phyloP scores from a whole-genome alignment of 2,329 filamentous ascomycete species.

The Botrytis deweyae region DNA sequence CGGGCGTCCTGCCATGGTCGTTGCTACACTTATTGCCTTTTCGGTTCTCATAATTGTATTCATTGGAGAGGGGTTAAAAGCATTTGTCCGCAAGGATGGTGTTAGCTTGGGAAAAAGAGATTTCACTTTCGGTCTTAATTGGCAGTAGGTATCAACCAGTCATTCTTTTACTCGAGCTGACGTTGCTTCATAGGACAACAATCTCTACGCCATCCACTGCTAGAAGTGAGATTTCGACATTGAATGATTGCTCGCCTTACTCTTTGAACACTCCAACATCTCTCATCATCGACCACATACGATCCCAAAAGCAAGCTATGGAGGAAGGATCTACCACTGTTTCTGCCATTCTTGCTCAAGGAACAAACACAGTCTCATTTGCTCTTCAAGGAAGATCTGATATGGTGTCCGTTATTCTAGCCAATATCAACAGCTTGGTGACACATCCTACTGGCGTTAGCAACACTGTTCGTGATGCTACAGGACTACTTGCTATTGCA shows the following conservation, averaged over 20 bases:
- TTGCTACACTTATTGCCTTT: slow-evolving; percentile 29
- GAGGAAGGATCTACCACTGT: slow-evolving; percentile 14
- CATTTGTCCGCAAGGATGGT: slow-evolving; percentile 21
- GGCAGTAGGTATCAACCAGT: slow-evolving; percentile 5
- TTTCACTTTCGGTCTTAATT: slow-evolving; percentile 12
- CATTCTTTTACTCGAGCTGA: background rate
- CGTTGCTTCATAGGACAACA: background rate
- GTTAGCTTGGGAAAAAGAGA: slow-evolving; percentile 18
- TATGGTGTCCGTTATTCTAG: slow-evolving; percentile 18
- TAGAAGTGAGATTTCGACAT: slow-evolving; percentile 1
- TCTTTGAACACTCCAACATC: background rate
- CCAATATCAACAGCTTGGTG: slow-evolving; percentile 18
- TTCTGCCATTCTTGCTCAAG: slow-evolving; percentile 17
- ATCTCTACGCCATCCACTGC: background rate
- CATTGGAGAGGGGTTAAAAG: slow-evolving; percentile 32
- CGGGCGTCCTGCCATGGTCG: slow-evolving; percentile 22
- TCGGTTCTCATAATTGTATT: slow-evolving; percentile 32
- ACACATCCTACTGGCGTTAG: slow-evolving; percentile 11
- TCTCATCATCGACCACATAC: background rate
- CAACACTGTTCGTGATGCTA: slow-evolving; percentile 16
- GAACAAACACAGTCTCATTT: slow-evolving; percentile 19
- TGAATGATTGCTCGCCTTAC: background rate
- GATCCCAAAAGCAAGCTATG: background rate
- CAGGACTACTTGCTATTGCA: slow-evolving; percentile 20
- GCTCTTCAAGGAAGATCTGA: slow-evolving; percentile 17